These are phyloP conservation scores for Talaromyces sp. DNA, from an alignment of 2,329 filamentous ascomycete genomes.

Conservation along the genomic window DNA sequence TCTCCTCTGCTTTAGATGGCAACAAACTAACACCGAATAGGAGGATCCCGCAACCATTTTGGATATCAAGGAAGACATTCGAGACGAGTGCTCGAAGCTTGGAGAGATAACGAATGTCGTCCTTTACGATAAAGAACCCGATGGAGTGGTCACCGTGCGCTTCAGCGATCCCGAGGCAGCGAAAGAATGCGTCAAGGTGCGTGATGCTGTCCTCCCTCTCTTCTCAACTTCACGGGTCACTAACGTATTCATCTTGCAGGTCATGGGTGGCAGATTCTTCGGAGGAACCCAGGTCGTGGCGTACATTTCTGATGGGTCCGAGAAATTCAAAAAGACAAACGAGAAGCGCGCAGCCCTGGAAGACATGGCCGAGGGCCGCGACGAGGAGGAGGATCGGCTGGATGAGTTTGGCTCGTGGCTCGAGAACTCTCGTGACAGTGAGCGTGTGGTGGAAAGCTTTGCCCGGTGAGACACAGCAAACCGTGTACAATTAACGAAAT, in stretches of 20 bases:
- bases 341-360: slow-evolving; percentile 39
- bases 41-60: slow-evolving; percentile 77
- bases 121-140: slow-evolving; percentile 78
- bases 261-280: slow-evolving; percentile 78
- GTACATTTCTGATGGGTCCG: slow-evolving; percentile 62
- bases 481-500: background rate
- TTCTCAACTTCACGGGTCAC: background rate
- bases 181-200: slow-evolving; percentile 58
- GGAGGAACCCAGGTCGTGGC: slow-evolving; percentile 67
- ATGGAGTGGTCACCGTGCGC: slow-evolving; percentile 78
- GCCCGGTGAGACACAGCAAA: background rate
- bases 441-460: slow-evolving; percentile 17
- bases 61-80: slow-evolving; percentile 92
- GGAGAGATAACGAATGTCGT: slow-evolving; percentile 88
- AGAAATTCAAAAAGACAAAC: slow-evolving; percentile 66
- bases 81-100: slow-evolving; percentile 80
- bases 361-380: slow-evolving; percentile 43
- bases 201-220: slow-evolving; percentile 10
- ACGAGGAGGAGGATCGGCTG: slow-evolving; percentile 38
- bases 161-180: slow-evolving; percentile 70
- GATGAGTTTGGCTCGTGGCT: slow-evolving; percentile 47
- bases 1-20: background rate
- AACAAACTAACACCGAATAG: slow-evolving; percentile 21
- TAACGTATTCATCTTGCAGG: slow-evolving; percentile 22
- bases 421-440: slow-evolving; percentile 23